Evolutionary conservation across 139 green algal genomes (phyloP), one percentile per base, ranked within the genome.

Genomic region (Micractinium sp.): DNA sequence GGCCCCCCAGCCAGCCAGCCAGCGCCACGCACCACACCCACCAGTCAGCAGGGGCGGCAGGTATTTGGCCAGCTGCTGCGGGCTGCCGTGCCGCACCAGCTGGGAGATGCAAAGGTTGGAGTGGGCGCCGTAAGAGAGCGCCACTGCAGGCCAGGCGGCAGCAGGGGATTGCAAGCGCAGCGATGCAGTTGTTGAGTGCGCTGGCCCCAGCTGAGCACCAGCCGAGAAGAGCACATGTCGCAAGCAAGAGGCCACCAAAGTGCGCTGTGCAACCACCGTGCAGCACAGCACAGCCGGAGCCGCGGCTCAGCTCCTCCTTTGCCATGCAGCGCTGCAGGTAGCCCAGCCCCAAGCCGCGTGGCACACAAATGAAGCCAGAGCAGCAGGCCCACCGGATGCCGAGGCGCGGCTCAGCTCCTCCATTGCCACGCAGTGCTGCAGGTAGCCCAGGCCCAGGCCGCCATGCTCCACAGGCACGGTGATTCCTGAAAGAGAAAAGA

Each of bases 21-120:
- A 56, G 47, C 47, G 9, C 47, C 47, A 5, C 47, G 5, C 47
- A 56, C 47, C 47, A 56, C 47, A 9, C 47, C 47, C 47, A 91
- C 95, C 95, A 90, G 93, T 93, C 3, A 97, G 93, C 2, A 98
- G 93, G 41, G 92, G 91, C 1, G 97, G 96, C 33, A 99, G 91
- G 88, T 97, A 98, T 85, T 94, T 94, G 0, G 86, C 81, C 81
- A 95, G 95, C 90, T 99, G 97, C 35, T 89, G 89, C 29, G 90
- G 29, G 56, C 23, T 96, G 61, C 77, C 97, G 77, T 99, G 95
- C 19, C 97, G 90, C 87, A 97, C 95, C 2, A 99, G 87, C 92
- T 99, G 97, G 90, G 97, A 98, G 74, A 99, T 94, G 92, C 97
- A 99, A 67, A 99, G 93, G 89, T 99, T 99, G 93, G 90, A 96